Evolutionary conservation across 176 grass and related monocot species (phyloP), one percentile per base, ranked within the genome.

Genomic region (Zoysia japonica): DNA sequence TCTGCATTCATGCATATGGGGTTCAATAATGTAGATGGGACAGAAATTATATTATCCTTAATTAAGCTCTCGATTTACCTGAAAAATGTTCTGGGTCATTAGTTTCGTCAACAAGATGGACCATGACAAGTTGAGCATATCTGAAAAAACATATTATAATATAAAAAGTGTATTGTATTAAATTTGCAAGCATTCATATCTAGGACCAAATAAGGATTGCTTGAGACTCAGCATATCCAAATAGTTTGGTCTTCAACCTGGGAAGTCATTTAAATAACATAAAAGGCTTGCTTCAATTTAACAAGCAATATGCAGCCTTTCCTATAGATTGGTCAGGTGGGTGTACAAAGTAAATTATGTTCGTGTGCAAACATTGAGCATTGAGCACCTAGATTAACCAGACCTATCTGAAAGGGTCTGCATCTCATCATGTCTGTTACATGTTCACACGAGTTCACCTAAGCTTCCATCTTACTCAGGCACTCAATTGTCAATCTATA

Each of bases 111-210:
- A 91, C 74, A 71, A 99, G 88, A 72, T 99, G 96, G 52, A 43
- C 41, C 92, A 99, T 99, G 73, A 99, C 88, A 53, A 96, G 88
- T 85, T 85, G 79, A 63, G 88, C 86, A 90, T 99, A 99, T 70
- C 96, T 99, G 77, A 79, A 80, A 75, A 72, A 87, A 84, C 36
- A 61, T 48, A 85, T 9, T 41, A 85, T 68, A 73, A 54, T 28
- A 15, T 50, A 74, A 68, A 91, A 44, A 28, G 28, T 28, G 47
- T 45, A 57, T 9, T 16, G 61, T 17, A 68, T 16, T 1, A 3
- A 56, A 44, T 65, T 79, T 69, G 65, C 77, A 37, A 46, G 7
- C 14, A 36, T 56, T 69, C 77, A 68, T 11, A 14, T 55, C 28
- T 13, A 68, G 40, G n/a, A 56, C n/a, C 63, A 67, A 39, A 56